A percentile compares a stretch with the other conserved stretches of the same genome.
These are phyloP conservation scores for Fragilariopsis cylindrus DNA, from an alignment of 108 stramenopile species.

Conservation along the genomic window DNA sequence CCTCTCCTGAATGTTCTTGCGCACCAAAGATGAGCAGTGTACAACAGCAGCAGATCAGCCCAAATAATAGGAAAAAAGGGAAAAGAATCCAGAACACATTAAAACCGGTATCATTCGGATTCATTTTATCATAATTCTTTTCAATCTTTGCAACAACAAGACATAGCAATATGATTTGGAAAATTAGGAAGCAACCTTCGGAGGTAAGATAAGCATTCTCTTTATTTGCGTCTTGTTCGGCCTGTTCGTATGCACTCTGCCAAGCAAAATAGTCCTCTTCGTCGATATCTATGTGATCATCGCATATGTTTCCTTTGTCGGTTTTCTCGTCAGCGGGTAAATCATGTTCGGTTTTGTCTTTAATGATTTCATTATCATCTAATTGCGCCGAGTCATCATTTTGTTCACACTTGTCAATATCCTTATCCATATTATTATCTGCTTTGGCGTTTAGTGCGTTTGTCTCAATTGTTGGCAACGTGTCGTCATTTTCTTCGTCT, in stretches of 20 bases:
- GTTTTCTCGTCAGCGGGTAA: conserved; percentile 9
- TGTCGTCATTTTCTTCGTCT: background rate
- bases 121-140: conserved; percentile 40
- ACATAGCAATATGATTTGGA: conserved; percentile 58
- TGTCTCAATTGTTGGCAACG: background rate
- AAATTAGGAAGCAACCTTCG: conserved; percentile 46
- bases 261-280: conserved; percentile 71
- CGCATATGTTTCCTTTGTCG: conserved; percentile 26
- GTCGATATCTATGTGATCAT: conserved; percentile 53
- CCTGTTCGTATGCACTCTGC: conserved; percentile 66
- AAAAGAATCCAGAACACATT: conserved; percentile 81
- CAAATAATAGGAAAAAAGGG: conserved; percentile 69
- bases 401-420: conserved; percentile 5
- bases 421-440: background rate
- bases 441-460: background rate
- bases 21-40: conserved; percentile 73
- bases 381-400: background rate
- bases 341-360: background rate
- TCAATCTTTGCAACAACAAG: conserved; percentile 76
- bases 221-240: conserved; percentile 62
- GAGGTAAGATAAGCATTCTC: conserved; percentile 54
- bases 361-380: background rate
- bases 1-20: conserved; percentile 30
- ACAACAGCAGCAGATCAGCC: conserved; percentile 60
- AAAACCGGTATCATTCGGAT: conserved; percentile 52